Evolutionary conservation across 208 protist species (phyloP).

Genomic region (Trypanosoma platydactyli): DNA sequence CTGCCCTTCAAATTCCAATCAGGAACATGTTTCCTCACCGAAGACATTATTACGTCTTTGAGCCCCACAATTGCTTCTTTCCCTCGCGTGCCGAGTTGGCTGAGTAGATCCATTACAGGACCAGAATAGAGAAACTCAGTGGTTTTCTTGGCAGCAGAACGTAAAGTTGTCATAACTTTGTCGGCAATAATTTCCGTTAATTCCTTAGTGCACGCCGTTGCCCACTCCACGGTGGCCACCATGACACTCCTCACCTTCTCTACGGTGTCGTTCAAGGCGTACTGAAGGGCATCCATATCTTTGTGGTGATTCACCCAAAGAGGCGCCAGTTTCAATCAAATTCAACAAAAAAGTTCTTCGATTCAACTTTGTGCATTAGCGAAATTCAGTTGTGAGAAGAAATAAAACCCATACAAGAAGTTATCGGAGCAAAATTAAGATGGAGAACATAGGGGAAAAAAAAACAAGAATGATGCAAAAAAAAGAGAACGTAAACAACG

Average conservation of each 20-base stretch:
- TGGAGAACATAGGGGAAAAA: not conserved
- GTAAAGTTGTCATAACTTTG: not conserved
- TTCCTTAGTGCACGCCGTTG: not conserved
- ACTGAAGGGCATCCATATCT: too few relatives aligned
- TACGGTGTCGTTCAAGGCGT: too few relatives aligned
- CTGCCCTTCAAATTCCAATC: not conserved
- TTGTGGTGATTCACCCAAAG: too few relatives aligned
- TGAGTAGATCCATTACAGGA: not conserved
- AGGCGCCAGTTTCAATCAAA: too few relatives aligned
- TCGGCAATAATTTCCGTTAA: not conserved
- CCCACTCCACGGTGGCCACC: too few relatives aligned
- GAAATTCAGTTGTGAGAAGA: too few relatives aligned
- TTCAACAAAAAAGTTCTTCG: too few relatives aligned
- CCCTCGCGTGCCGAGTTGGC: not conserved
- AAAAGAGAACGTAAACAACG: constrained; percentile 2
- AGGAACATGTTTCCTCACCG: not conserved
- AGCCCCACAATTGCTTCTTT: not conserved
- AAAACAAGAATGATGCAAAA: not conserved
- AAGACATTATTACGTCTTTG: not conserved
- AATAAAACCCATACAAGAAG: too few relatives aligned
- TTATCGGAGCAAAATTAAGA: too few relatives aligned
- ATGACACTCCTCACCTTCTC: too few relatives aligned
- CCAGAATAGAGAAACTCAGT: not conserved
- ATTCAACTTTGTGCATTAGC: too few relatives aligned
- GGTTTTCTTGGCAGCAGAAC: not conserved